Percentiles rank a stretch among this genome's conserved stretches.
These are phyloP conservation scores for Erodium maritimum DNA, from an alignment of 345 rosid genomes.

Conservation along the genomic window DNA sequence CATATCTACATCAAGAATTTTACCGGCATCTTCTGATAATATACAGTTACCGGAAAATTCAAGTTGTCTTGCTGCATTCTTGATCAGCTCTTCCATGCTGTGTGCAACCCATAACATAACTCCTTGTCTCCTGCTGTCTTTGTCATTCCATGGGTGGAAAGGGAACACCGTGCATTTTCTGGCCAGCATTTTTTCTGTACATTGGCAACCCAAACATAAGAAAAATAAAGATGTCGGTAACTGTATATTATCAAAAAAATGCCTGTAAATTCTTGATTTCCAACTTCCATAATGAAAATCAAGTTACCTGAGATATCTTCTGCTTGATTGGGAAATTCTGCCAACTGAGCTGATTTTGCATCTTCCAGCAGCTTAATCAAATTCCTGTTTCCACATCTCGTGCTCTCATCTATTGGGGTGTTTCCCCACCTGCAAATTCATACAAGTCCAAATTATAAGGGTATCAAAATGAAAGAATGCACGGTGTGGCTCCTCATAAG, in stretches of 20 bases:
- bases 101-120: constrained; percentile 58
- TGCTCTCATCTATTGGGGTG: constrained; percentile 65
- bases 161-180: constrained; percentile 73
- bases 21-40: constrained; percentile 62
- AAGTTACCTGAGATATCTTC: constrained; percentile 38
- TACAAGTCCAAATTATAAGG: neutral
- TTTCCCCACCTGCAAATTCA: constrained; percentile 65
- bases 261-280: no score
- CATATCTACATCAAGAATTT: constrained; percentile 54
- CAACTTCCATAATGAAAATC: neutral
- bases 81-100: constrained; percentile 40
- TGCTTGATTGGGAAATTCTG: constrained; percentile 21
- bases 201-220: neutral
- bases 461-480: no score
- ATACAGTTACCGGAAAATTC: constrained; percentile 24
- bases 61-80: constrained; percentile 40
- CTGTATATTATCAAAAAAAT: no score
- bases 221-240: neutral
- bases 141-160: constrained; percentile 42
- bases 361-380: constrained; percentile 69
- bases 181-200: constrained; percentile 27
- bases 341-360: constrained; percentile 33
- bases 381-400: constrained; percentile 67
- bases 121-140: constrained; percentile 42
- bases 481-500: no score